phyloP scores from a whole-genome alignment of 768 basidiomycete species.

The Lyophyllum atratum region DNA sequence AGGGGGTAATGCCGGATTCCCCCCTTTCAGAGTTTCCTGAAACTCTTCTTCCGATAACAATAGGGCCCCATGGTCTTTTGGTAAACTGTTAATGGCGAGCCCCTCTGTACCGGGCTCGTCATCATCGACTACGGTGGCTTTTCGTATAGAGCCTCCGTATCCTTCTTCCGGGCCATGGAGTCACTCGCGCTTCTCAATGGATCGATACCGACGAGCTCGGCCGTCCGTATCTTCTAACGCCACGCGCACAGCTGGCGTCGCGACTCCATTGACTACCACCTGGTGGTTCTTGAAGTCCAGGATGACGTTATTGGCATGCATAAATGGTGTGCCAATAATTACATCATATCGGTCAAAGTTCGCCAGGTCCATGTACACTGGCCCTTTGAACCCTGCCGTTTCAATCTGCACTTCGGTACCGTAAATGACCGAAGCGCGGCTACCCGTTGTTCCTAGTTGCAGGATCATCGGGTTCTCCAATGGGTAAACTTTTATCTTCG shows the following conservation, averaged over 20 bases:
- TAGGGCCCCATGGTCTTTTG: not conserved
- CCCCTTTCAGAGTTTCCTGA: too few relatives aligned
- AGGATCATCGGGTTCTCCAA: constrained; percentile 16
- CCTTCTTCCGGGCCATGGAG: not conserved
- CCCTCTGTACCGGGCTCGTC: not conserved
- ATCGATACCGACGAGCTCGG: not conserved
- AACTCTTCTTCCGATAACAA: not conserved
- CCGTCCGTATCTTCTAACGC: not conserved
- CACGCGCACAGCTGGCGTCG: not conserved
- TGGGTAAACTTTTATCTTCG: constrained; percentile 9
- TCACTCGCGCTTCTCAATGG: constrained; percentile 2
- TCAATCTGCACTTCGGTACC: not conserved
- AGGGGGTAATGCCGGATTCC: not conserved
- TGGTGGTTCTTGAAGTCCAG: constrained; percentile 24
- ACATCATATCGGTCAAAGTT: too few relatives aligned
- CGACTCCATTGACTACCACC: constrained; percentile 9
- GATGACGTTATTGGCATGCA: constrained; percentile 11
- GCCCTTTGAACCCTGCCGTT: not conserved
- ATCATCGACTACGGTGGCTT: not conserved
- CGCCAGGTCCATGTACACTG: constrained; percentile 30
- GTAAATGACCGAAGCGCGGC: too few relatives aligned
- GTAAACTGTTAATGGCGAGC: not conserved
- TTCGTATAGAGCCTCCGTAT: not conserved
- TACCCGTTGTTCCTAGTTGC: too few relatives aligned
- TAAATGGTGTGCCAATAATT: constrained; percentile 36